phyloP scores from a whole-genome alignment of 2,329 filamentous ascomycete genomes.

The Ascochyta koolunga region DNA sequence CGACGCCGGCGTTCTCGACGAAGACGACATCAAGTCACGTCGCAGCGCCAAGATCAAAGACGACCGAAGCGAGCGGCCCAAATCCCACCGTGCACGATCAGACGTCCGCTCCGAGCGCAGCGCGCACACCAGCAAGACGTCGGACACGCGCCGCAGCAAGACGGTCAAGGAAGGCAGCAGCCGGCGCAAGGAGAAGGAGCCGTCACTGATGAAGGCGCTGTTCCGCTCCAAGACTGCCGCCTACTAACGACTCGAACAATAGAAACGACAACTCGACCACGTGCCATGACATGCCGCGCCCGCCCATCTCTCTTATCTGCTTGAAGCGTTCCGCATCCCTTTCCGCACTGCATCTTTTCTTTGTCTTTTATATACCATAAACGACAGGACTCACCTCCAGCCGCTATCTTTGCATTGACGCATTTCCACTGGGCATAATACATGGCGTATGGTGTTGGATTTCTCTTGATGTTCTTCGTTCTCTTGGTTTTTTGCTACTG shows the following conservation, averaged over 20 bases:
- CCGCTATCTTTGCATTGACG: conserved; percentile 5
- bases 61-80: conserved; percentile 30
- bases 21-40: conserved; percentile 54
- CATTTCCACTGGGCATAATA: not conserved
- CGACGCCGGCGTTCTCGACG: conserved; percentile 54
- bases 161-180: conserved; percentile 32
- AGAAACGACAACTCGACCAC: too few species aligned
- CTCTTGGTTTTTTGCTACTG: too few species aligned
- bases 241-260: conserved; percentile 3
- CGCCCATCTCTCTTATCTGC: not conserved
- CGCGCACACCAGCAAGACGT: conserved; percentile 34
- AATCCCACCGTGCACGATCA: conserved; percentile 30
- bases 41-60: conserved; percentile 32
- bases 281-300: not conserved
- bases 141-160: conserved; percentile 28
- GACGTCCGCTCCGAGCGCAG: conserved; percentile 36
- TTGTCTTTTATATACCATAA: conserved; percentile 12
- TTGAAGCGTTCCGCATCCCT: conserved; percentile 9
- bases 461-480: too few species aligned
- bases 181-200: conserved; percentile 51
- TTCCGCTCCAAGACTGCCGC: conserved; percentile 45
- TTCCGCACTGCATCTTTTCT: not conserved
- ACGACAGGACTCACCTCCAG: not conserved
- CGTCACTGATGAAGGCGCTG: conserved; percentile 50
- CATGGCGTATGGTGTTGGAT: too few species aligned